Evolutionary conservation across 306 rosid species (phyloP).

Genomic region (Abrus pulchellus): DNA sequence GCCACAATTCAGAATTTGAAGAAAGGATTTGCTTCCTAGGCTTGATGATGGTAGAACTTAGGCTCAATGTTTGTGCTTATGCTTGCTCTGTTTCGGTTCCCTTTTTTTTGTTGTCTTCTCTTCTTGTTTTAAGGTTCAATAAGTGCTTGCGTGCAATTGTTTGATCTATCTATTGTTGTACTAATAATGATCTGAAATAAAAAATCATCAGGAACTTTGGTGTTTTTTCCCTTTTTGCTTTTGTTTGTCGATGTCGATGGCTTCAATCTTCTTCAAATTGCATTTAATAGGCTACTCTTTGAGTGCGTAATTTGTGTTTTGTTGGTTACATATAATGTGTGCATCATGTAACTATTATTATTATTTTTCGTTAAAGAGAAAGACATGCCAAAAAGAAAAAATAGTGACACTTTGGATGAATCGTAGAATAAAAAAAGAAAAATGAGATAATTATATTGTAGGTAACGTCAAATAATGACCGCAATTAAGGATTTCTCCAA

Average conservation of each 20-base stretch:
- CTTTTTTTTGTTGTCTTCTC: neutral
- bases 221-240: neutral
- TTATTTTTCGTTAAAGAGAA: too few species aligned
- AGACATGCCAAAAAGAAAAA: too few species aligned
- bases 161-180: neutral
- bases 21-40: constrained; percentile 54
- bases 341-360: too few species aligned
- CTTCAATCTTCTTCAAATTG: too few species aligned
- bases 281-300: too few species aligned
- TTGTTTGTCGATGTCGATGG: neutral
- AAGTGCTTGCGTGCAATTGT: constrained; percentile 13
- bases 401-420: too few species aligned
- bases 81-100: neutral
- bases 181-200: neutral
- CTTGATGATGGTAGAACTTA: neutral
- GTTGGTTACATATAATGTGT: too few species aligned
- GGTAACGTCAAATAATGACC: too few species aligned
- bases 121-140: constrained; percentile 8
- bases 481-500: too few species aligned
- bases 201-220: neutral
- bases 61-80: neutral
- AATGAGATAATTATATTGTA: too few species aligned
- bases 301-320: too few species aligned
- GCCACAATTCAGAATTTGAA: constrained; percentile 55
- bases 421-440: too few species aligned